phyloP scores from a whole-genome alignment of 2,329 filamentous ascomycete genomes.

The Venturia effusa region DNA sequence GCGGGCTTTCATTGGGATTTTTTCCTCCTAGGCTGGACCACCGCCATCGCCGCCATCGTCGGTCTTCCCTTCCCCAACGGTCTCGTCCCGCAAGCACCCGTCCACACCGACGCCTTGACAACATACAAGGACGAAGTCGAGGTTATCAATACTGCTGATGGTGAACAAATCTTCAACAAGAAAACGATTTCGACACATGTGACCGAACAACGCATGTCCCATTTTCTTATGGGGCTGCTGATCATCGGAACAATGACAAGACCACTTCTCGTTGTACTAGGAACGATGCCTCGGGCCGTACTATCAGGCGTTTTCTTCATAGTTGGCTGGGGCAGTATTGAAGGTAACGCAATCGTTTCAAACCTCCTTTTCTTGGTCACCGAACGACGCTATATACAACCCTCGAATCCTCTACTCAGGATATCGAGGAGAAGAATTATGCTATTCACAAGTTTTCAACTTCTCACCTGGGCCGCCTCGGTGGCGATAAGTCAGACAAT shows the following conservation, averaged over 20 bases:
- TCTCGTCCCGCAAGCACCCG: constrained; percentile 48
- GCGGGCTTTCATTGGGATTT: constrained; percentile 53
- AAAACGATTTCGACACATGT: constrained; percentile 35
- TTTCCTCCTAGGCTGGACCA: constrained; percentile 46
- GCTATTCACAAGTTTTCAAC: constrained; percentile 41
- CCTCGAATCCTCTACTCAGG: constrained; percentile 34
- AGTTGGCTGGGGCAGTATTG: constrained; percentile 42
- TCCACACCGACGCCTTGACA: constrained; percentile 45
- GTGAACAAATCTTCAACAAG: constrained; percentile 12
- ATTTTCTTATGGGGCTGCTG: constrained; percentile 44
- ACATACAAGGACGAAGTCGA: constrained; percentile 23
- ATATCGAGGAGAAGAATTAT: constrained; percentile 30
- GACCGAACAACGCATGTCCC: constrained; percentile 45
- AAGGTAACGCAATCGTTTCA: constrained; percentile 42
- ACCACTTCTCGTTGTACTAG: constrained; percentile 41
- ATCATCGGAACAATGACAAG: constrained; percentile 48
- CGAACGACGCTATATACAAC: constrained; percentile 37
- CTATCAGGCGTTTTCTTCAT: constrained; percentile 49
- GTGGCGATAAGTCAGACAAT: constrained; percentile 51
- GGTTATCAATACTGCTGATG: constrained; percentile 25
- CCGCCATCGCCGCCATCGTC: constrained; percentile 44
- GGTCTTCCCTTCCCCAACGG: constrained; percentile 48
- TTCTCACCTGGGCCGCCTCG: constrained; percentile 40
- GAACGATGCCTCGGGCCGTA: constrained; percentile 43
- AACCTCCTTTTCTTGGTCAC: constrained; percentile 39